These are phyloP conservation scores for Metarhizium anisopliae DNA, from an alignment of 2,329 filamentous ascomycete species.

Conservation along the genomic window DNA sequence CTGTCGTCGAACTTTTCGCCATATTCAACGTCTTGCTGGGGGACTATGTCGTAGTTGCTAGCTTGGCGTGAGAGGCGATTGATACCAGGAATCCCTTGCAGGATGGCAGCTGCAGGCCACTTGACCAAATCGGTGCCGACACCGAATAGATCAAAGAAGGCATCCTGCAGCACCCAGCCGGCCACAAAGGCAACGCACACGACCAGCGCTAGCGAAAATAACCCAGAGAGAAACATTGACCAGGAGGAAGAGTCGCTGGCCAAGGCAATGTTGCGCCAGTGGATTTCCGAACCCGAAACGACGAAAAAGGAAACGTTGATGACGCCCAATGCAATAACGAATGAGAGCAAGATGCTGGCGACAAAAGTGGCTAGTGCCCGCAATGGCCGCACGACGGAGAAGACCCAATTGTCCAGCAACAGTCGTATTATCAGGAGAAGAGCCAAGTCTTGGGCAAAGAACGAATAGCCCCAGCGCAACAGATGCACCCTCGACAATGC, in stretches of 20 bases:
- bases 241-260: conserved; percentile 21
- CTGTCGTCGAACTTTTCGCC: conserved; percentile 4
- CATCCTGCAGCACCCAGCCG: conserved; percentile 18
- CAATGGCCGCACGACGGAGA: conserved; percentile 3
- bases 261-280: conserved; percentile 24
- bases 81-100: conserved; percentile 2
- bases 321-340: conserved; percentile 15
- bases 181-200: conserved; percentile 9
- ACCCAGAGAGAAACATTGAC: conserved; percentile 20
- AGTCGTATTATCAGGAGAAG: conserved; percentile 20
- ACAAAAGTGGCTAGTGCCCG: conserved; percentile 7
- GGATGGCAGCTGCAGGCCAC: conserved; percentile 12
- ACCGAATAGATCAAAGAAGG: conserved; percentile 11
- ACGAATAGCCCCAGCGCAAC: conserved; percentile 22
- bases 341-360: conserved; percentile 9
- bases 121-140: conserved; percentile 17
- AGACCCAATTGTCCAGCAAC: conserved; percentile 16
- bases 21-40: conserved; percentile 16
- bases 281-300: conserved; percentile 24
- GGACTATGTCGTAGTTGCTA: conserved; percentile 12
- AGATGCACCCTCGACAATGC: conserved; percentile 17
- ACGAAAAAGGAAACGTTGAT: conserved; percentile 17
- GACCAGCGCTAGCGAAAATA: conserved; percentile 16
- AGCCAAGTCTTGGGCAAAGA: conserved; percentile 22
- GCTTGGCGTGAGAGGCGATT: not conserved